These are phyloP conservation scores for Madurella fahalii DNA, from an alignment of 2,329 filamentous ascomycete genomes.

Conservation along the genomic window DNA sequence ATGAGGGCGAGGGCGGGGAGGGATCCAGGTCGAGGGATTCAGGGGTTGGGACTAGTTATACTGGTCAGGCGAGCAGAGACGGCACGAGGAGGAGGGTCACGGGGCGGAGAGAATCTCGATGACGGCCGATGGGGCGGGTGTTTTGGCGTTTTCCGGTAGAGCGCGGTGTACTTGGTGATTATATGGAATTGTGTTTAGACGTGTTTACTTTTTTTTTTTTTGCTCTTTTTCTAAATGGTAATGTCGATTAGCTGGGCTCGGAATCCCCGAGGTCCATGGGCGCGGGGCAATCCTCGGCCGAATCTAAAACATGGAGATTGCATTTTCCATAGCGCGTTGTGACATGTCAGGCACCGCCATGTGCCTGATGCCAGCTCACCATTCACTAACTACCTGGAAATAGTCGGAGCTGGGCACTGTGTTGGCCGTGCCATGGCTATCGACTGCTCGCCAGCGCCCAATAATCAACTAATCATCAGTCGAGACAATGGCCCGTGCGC, in stretches of 20 bases:
- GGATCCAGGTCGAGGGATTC: slow-evolving; percentile 12
- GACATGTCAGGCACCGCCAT: neutral
- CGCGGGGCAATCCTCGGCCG: neutral
- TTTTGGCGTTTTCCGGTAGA: neutral
- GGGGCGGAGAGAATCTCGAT: neutral
- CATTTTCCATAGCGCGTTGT: neutral
- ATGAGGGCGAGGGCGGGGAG: slow-evolving; percentile 32
- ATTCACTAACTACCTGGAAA: neutral
- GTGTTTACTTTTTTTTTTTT: too few species aligned
- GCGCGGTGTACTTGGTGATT: too few species aligned
- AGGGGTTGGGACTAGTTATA: slow-evolving; percentile 22
- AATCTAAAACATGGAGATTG: slow-evolving; percentile 1
- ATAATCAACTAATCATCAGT: neutral
- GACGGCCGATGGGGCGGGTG: neutral
- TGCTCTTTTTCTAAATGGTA: too few species aligned
- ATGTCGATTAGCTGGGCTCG: too few species aligned
- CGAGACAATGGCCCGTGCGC: neutral
- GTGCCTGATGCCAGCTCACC: slow-evolving; percentile 8
- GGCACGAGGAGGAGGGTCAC: slow-evolving; percentile 15
- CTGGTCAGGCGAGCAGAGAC: slow-evolving; percentile 7
- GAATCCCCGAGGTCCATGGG: too few species aligned
- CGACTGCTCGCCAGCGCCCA: neutral
- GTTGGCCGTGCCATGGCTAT: neutral
- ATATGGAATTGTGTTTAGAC: too few species aligned
- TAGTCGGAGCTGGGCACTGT: neutral